Evolutionary conservation across 2,329 filamentous ascomycete genomes (phyloP).

Genomic region (Phaeomoniella chlamydospora): DNA sequence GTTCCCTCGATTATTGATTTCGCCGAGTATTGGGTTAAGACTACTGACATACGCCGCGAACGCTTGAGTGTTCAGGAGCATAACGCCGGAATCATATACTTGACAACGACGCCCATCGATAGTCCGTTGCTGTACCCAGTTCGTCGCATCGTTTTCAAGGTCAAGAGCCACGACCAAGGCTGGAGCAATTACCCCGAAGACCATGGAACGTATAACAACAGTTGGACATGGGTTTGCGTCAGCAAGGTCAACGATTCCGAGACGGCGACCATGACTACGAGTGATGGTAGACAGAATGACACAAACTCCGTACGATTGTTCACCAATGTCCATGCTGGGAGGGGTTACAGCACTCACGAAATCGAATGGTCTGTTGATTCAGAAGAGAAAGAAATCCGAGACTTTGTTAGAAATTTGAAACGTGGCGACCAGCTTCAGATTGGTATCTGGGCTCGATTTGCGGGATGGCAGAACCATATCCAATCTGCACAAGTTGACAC

Average conservation of each 20-base stretch:
- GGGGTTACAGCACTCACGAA: constrained; percentile 1
- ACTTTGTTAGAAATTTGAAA: neutral
- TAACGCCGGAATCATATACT: constrained; percentile 1
- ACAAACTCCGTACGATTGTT: neutral
- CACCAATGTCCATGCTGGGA: constrained; percentile 1
- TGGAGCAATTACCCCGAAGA: neutral
- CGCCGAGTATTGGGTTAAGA: constrained; percentile 7
- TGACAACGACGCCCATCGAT: neutral
- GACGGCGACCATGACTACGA: neutral
- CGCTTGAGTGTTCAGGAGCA: neutral
- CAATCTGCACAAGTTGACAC: constrained; percentile 1
- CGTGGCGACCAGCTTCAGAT: neutral
- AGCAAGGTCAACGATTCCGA: neutral
- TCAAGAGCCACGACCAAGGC: constrained; percentile 2
- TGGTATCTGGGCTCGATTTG: neutral
- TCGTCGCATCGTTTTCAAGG: neutral
- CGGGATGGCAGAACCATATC: constrained; percentile 1
- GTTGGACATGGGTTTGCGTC: constrained; percentile 2
- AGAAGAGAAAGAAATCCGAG: constrained; percentile 1
- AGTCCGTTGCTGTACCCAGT: neutral
- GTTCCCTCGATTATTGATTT: constrained; percentile 8
- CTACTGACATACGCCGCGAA: neutral
- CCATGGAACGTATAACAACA: constrained; percentile 2
- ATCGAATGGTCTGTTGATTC: neutral
- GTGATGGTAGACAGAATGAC: neutral